phyloP scores from a whole-genome alignment of 2,329 filamentous ascomycete genomes.

The Venturia nashicola region DNA sequence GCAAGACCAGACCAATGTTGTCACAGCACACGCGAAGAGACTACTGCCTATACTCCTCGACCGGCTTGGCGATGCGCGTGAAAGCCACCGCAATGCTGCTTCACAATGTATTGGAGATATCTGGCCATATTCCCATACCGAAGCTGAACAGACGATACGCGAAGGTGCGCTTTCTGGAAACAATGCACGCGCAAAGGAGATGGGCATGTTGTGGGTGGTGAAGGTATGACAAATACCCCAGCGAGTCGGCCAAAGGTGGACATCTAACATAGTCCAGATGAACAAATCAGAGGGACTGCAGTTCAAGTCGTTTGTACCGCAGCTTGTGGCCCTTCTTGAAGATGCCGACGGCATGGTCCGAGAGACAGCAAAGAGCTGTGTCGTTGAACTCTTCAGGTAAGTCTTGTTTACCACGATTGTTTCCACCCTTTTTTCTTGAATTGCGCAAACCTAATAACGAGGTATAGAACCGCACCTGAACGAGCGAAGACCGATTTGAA shows the following conservation, averaged over 20 bases:
- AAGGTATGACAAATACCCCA: slow-evolving; percentile 39
- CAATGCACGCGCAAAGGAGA: slow-evolving; percentile 75
- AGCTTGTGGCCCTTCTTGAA: slow-evolving; percentile 75
- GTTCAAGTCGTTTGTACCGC: slow-evolving; percentile 73
- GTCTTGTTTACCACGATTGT: slow-evolving; percentile 14
- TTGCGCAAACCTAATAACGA: slow-evolving; percentile 13
- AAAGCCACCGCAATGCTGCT: slow-evolving; percentile 67
- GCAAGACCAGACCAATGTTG: slow-evolving; percentile 65
- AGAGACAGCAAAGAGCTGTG: slow-evolving; percentile 68
- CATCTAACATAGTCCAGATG: slow-evolving; percentile 43
- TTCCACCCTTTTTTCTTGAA: not conserved
- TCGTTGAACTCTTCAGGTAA: slow-evolving; percentile 78
- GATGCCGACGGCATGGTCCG: slow-evolving; percentile 82
- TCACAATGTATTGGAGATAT: slow-evolving; percentile 66
- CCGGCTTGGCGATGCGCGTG: slow-evolving; percentile 76
- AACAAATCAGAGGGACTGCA: slow-evolving; percentile 66
- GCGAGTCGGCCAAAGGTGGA: slow-evolving; percentile 6
- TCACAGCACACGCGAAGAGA: slow-evolving; percentile 54
- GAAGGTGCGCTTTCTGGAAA: slow-evolving; percentile 68
- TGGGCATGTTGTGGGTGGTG: slow-evolving; percentile 72
- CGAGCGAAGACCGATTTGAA: slow-evolving; percentile 81
- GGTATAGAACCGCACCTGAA: slow-evolving; percentile 57
- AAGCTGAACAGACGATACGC: slow-evolving; percentile 71
- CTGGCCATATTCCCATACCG: slow-evolving; percentile 53
- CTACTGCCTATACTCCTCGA: slow-evolving; percentile 69